Evolutionary conservation across 2,329 filamentous ascomycete genomes (phyloP).

Genomic region (Pseudogymnoascus sp.): DNA sequence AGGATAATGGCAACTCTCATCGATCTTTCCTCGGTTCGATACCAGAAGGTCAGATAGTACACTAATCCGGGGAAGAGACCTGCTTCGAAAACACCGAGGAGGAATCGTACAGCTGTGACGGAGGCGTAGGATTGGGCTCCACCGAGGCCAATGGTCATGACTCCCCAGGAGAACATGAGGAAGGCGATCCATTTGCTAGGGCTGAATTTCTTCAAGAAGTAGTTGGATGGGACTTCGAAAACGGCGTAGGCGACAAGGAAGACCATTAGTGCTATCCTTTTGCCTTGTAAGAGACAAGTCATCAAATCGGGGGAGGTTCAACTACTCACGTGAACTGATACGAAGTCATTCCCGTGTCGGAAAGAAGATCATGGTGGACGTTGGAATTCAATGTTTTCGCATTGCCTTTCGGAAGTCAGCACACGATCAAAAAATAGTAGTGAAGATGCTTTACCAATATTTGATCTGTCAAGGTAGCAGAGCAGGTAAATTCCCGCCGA

Average conservation of each 20-base stretch:
- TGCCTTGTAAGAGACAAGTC: background rate
- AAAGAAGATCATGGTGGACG: background rate
- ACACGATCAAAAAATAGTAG: background rate
- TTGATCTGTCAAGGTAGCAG: background rate
- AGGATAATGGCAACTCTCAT: conserved; percentile 26
- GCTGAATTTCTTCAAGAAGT: conserved; percentile 38
- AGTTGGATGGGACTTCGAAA: conserved; percentile 42
- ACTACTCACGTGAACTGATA: background rate
- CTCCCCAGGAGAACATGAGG: conserved; percentile 1
- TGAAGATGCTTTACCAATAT: background rate
- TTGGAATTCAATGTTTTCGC: conserved; percentile 1
- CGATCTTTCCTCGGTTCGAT: conserved; percentile 22
- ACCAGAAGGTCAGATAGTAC: conserved; percentile 28
- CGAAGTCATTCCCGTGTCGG: background rate
- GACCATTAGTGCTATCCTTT: conserved; percentile 36
- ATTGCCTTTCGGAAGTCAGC: background rate
- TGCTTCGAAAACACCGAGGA: conserved; percentile 42
- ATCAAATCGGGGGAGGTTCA: background rate
- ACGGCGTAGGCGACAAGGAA: conserved; percentile 40
- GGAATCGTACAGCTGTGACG: conserved; percentile 37
- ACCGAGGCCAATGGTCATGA: background rate
- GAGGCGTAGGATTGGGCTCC: conserved; percentile 33
- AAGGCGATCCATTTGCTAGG: conserved; percentile 32
- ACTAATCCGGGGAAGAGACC: conserved; percentile 33
- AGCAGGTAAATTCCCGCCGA: background rate